These are phyloP conservation scores for Colletotrichum sp. DNA, from an alignment of 2,329 filamentous ascomycete genomes.

Conservation along the genomic window DNA sequence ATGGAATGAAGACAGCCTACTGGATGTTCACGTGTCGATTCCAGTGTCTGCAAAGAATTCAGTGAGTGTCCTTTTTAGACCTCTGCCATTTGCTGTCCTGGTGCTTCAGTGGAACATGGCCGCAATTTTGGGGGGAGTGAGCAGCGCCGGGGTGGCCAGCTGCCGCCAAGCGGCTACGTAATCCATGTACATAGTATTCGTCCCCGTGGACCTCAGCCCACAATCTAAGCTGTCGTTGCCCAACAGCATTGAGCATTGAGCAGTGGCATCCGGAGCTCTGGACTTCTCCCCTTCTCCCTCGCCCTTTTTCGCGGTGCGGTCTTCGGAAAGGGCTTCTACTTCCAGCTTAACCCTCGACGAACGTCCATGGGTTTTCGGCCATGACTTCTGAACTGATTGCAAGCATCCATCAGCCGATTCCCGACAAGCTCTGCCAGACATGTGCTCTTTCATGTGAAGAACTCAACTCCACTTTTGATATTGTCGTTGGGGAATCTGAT, in stretches of 20 bases:
- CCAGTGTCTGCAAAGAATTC: background rate
- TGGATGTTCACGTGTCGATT: conserved; percentile 16
- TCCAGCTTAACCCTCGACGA: background rate
- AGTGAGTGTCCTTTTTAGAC: background rate
- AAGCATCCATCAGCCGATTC: conserved; percentile 9
- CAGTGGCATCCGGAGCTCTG: background rate
- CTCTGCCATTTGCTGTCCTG: background rate
- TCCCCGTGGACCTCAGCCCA: conserved; percentile 9
- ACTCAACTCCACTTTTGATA: conserved; percentile 14
- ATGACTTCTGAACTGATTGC: conserved; percentile 2
- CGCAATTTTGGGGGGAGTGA: background rate
- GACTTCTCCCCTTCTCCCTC: background rate
- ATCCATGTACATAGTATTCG: background rate
- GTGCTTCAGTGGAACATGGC: background rate
- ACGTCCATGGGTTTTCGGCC: background rate
- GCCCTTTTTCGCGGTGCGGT: background rate
- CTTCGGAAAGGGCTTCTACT: background rate
- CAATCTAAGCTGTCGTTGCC: background rate
- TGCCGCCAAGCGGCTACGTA: conserved; percentile 15
- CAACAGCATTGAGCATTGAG: background rate
- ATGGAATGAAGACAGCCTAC: background rate
- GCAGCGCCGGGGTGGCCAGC: background rate
- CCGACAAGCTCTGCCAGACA: conserved; percentile 5
- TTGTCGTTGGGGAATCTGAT: conserved; percentile 13
- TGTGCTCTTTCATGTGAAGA: conserved; percentile 17